Evolutionary conservation across 257 asterid genomes (phyloP).

Genomic region (Gentiana straminea): DNA sequence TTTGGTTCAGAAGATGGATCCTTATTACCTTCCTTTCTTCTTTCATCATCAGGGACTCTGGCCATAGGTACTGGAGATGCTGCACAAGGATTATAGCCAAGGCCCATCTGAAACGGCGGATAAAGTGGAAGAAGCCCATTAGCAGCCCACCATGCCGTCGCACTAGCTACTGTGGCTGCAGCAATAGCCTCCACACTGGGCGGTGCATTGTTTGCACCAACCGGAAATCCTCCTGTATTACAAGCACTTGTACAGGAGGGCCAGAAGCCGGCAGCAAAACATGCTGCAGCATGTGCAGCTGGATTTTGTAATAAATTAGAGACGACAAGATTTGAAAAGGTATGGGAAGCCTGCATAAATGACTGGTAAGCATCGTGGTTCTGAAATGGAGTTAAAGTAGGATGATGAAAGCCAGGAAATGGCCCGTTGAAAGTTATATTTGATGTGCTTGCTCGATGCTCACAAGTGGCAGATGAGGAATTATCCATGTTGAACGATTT

Average conservation of each 20-base stretch:
- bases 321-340: constrained; percentile 66
- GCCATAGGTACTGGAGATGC: constrained; percentile 38
- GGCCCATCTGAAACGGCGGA: constrained; percentile 61
- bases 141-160: constrained; percentile 98
- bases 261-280: constrained; percentile 72
- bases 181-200: constrained; percentile 77
- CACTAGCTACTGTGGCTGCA: constrained; percentile 95
- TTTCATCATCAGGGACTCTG: constrained; percentile 21
- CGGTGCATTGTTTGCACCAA: constrained; percentile 33
- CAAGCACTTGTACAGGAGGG: constrained; percentile 50
- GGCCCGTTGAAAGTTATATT: constrained; percentile 48
- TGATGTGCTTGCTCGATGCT: constrained; percentile 37
- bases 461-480: constrained; percentile 39
- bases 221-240: constrained; percentile 26
- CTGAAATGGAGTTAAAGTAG: constrained; percentile 42
- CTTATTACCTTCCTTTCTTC: constrained; percentile 31
- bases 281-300: constrained; percentile 90
- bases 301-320: constrained; percentile 81
- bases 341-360: constrained; percentile 47
- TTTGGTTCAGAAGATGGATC: constrained; percentile 32
- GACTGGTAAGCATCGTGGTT: constrained; percentile 57
- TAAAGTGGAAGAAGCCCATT: constrained; percentile 85
- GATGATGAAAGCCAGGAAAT: constrained; percentile 57
- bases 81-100: constrained; percentile 44
- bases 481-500: constrained; percentile 30